These are phyloP conservation scores for Lepidopterella palustris DNA, from an alignment of 495 filamentous ascomycete species.

Conservation along the genomic window DNA sequence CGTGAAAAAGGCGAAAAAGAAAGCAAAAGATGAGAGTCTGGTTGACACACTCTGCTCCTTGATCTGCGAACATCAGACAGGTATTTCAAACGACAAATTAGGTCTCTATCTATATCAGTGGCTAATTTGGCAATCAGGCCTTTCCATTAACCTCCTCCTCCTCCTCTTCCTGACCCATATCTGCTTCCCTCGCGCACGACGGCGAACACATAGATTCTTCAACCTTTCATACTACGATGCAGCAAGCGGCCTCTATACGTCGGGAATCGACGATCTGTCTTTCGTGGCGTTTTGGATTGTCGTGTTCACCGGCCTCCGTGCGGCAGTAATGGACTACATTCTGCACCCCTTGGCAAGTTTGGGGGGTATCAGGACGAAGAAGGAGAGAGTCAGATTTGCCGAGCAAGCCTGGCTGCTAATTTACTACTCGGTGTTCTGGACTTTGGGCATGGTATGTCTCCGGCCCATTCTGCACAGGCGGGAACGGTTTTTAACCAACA, in stretches of 20 bases:
- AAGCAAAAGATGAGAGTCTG: conserved; percentile 23
- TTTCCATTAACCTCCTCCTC: conserved; percentile 70
- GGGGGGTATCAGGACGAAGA: conserved; percentile 62
- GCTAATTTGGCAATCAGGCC: conserved; percentile 45
- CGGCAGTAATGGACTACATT: conserved; percentile 79
- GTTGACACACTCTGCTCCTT: conserved; percentile 18
- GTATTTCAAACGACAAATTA: conserved; percentile 15
- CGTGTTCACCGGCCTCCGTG: conserved; percentile 78
- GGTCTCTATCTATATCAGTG: neutral
- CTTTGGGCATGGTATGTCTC: conserved; percentile 70
- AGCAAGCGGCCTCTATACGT: conserved; percentile 56
- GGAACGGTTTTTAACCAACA: neutral
- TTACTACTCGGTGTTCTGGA: conserved; percentile 75
- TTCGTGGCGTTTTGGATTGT: conserved; percentile 75
- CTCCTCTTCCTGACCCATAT: conserved; percentile 72
- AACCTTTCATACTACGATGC: conserved; percentile 75
- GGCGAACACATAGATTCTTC: conserved; percentile 79
- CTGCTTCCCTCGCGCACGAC: conserved; percentile 67
- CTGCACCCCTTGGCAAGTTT: conserved; percentile 65
- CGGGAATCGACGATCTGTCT: conserved; percentile 72
- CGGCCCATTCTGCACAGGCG: neutral
- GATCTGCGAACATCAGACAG: conserved; percentile 32
- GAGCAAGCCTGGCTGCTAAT: conserved; percentile 88
- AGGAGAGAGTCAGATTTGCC: conserved; percentile 71
- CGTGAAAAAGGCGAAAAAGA: conserved; percentile 5